A percentile compares a stretch with the other conserved stretches of the same genome.
Evolutionary conservation across 2,329 filamentous ascomycete species (phyloP).

Genomic region (Fusarium sp.): DNA sequence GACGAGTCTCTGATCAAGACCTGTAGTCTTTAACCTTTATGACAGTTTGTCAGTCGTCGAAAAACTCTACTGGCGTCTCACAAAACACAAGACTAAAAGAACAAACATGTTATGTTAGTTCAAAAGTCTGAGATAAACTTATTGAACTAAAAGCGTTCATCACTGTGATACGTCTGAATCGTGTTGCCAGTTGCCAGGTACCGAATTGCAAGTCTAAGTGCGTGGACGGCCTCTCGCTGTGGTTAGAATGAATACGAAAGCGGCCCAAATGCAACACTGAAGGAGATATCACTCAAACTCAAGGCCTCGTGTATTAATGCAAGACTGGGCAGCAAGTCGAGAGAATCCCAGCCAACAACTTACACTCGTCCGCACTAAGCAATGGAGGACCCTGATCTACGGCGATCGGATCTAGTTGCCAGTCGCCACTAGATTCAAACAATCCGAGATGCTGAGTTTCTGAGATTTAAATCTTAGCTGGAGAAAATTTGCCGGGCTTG

Average conservation of each 20-base stretch:
- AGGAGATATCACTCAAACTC: not conserved
- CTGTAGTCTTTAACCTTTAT: too few relatives aligned
- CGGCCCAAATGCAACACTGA: not conserved
- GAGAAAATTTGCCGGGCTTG: slow-evolving; percentile 10
- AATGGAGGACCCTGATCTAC: not conserved
- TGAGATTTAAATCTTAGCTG: not conserved
- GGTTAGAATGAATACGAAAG: not conserved
- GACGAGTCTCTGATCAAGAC: too few relatives aligned
- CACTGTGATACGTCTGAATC: not conserved
- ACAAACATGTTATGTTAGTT: too few relatives aligned
- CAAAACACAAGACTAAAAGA: too few relatives aligned
- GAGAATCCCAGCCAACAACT: not conserved
- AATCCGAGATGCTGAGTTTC: not conserved
- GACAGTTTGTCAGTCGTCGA: too few relatives aligned
- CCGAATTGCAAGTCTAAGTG: not conserved
- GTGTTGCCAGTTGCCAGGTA: not conserved
- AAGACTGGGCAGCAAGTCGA: not conserved
- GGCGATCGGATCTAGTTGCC: too few relatives aligned
- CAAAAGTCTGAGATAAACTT: too few relatives aligned
- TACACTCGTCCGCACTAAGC: not conserved
- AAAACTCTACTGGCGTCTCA: too few relatives aligned
- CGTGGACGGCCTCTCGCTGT: not conserved
- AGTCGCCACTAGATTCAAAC: slow-evolving; percentile 15
- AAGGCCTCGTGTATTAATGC: not conserved
- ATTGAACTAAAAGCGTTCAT: too few relatives aligned